Percentiles rank a stretch among this genome's conserved stretches.
Conservation (phyloP, 148 eudicot genomes). For the Camellia japonica region DNA sequence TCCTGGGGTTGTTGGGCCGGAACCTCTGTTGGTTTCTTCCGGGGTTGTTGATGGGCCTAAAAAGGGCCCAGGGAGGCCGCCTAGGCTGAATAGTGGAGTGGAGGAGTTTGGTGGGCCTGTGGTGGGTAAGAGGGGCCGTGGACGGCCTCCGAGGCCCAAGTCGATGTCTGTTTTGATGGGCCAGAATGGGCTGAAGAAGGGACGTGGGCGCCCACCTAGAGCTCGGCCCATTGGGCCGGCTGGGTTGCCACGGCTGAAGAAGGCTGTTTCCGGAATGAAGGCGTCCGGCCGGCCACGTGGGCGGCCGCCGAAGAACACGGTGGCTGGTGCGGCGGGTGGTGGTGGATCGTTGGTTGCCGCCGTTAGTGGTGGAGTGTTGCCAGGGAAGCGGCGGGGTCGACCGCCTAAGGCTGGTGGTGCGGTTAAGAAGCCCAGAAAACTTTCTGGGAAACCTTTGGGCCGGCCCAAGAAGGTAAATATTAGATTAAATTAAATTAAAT, state of each 20-base stretch:
- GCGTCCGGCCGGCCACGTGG: conserved; percentile 24
- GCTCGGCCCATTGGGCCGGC: not conserved
- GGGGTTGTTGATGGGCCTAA: conserved; percentile 23
- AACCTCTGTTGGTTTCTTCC: conserved; percentile 15
- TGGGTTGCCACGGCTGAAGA: conserved; percentile 12
- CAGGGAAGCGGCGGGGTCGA: conserved; percentile 34
- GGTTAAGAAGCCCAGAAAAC: conserved; percentile 28
- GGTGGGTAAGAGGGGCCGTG: conserved; percentile 22
- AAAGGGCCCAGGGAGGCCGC: conserved; percentile 19
- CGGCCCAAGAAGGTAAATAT: conserved; percentile 48
- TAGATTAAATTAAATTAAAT: not conserved
- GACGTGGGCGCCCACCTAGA: conserved; percentile 14
- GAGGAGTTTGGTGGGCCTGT: not conserved
- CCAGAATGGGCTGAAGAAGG: conserved; percentile 2
- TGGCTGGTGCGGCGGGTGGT: not conserved
- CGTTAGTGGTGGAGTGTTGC: conserved; percentile 7
- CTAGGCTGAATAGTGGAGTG: not conserved
- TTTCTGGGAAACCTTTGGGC: conserved; percentile 41
- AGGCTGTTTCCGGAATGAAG: not conserved
- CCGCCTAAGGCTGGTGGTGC: conserved; percentile 23
- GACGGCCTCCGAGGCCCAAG: conserved; percentile 29
- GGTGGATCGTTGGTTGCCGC: not conserved
- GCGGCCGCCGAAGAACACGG: conserved; percentile 12
- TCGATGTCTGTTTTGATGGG: conserved; percentile 4
- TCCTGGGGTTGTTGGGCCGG: not conserved